Conservation (phyloP, 2,329 filamentous ascomycete species). For the Colletotrichum orbiculare region DNA sequence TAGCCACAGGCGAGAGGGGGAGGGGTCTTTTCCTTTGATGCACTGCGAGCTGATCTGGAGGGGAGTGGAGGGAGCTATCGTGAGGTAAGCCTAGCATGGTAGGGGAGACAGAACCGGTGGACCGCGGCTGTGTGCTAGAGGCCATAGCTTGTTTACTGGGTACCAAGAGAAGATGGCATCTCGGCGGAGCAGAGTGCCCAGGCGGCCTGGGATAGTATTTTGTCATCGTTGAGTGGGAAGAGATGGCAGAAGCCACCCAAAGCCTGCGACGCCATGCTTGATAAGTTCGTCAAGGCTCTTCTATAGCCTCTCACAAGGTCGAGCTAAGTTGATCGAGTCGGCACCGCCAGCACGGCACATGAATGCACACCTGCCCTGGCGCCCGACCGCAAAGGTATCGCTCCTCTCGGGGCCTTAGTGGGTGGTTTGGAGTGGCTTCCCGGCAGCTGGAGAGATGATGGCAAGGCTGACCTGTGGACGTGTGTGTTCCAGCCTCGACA, state of each 20-base stretch:
- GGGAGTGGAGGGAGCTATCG: slow-evolving; percentile 1
- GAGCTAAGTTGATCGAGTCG: no score
- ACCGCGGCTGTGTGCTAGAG: slow-evolving; percentile 7
- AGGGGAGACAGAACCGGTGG: background rate
- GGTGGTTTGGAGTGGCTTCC: slow-evolving; percentile 21
- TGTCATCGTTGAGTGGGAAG: background rate
- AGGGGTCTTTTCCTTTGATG: background rate
- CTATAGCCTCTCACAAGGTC: no score
- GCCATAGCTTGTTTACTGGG: slow-evolving; percentile 22
- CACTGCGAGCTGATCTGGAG: background rate
- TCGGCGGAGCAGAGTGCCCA: slow-evolving; percentile 1
- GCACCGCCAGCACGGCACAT: slow-evolving; percentile 1
- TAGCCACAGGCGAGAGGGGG: slow-evolving; percentile 20
- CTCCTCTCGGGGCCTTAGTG: background rate
- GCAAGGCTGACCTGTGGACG: slow-evolving; percentile 1
- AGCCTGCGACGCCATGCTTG: no score
- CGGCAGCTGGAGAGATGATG: slow-evolving; percentile 30
- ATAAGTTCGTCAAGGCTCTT: no score
- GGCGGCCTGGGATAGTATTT: background rate
- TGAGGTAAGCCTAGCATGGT: slow-evolving; percentile 6
- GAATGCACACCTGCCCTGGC: slow-evolving; percentile 6
- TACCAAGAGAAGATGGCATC: background rate
- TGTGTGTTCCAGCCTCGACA: slow-evolving; percentile 5
- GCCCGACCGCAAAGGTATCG: background rate
- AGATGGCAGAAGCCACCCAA: background rate